Percentiles rank a stretch among this genome's conserved stretches.
Evolutionary conservation across 306 rosid genomes (phyloP).

Genomic region (Oxytropis ochrocephala): DNA sequence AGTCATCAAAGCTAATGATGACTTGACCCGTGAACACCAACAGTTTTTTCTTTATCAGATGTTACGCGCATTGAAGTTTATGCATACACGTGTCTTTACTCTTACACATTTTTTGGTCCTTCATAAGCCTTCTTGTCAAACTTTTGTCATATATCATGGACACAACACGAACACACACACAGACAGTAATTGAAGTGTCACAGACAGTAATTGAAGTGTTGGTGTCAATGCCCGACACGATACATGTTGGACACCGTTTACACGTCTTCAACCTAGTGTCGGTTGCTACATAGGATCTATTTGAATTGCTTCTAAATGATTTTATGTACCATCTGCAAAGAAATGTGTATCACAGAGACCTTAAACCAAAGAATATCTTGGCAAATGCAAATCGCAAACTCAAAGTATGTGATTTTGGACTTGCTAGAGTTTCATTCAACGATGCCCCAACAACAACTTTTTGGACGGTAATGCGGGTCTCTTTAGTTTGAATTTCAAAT

Average conservation of each 20-base stretch:
- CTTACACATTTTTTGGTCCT: neutral
- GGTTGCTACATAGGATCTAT: neutral
- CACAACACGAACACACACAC: no score
- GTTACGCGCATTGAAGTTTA: conserved; percentile 86
- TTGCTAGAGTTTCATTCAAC: conserved; percentile 87
- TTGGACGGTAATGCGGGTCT: conserved; percentile 75
- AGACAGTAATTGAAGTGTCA: no score
- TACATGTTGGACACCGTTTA: no score
- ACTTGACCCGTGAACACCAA: conserved; percentile 85
- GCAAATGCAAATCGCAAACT: conserved; percentile 98
- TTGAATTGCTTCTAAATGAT: conserved; percentile 8
- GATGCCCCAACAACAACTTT: conserved; percentile 79
- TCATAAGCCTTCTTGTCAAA: neutral
- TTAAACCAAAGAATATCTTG: conserved; percentile 92
- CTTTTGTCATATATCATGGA: no score
- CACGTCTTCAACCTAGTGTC: no score
- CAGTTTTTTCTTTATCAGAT: conserved; percentile 95
- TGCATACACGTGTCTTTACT: conserved; percentile 71
- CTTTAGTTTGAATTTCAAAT: neutral
- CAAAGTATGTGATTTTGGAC: conserved; percentile 92
- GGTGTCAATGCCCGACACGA: no score
- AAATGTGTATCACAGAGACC: conserved; percentile 90
- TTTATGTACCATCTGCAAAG: conserved; percentile 53
- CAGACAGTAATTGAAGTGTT: no score
- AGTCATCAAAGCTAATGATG: conserved; percentile 97